A percentile compares a stretch with the other conserved stretches of the same genome.
These are phyloP conservation scores for Phialophora macrospora DNA, from an alignment of 2,329 filamentous ascomycete genomes.

Conservation along the genomic window DNA sequence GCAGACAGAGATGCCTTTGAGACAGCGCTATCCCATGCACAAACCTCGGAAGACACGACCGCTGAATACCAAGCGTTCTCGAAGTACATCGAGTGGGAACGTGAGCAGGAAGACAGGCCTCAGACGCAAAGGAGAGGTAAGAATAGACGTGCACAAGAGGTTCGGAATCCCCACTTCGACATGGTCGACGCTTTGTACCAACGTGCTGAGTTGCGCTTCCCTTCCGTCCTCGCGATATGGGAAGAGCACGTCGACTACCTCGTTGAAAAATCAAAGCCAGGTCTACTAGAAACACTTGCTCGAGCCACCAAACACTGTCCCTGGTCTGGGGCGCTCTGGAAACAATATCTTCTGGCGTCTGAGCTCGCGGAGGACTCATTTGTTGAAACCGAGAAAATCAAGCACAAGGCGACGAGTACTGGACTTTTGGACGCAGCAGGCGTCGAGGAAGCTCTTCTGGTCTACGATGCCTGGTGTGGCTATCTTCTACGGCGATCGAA, in stretches of 20 bases:
- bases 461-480: slow-evolving; percentile 93
- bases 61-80: slow-evolving; percentile 59
- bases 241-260: slow-evolving; percentile 81
- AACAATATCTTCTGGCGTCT: slow-evolving; percentile 80
- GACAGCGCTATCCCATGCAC: slow-evolving; percentile 57
- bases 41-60: slow-evolving; percentile 57
- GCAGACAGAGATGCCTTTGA: slow-evolving; percentile 61
- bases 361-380: slow-evolving; percentile 79
- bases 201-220: slow-evolving; percentile 74
- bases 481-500: slow-evolving; percentile 88
- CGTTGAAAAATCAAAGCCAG: slow-evolving; percentile 54
- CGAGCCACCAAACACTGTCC: slow-evolving; percentile 88
- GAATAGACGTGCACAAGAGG: slow-evolving; percentile 24
- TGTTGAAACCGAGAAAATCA: slow-evolving; percentile 82
- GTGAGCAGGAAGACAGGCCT: slow-evolving; percentile 58
- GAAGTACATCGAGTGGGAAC: slow-evolving; percentile 87
- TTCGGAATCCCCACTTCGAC: slow-evolving; percentile 55
- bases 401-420: slow-evolving; percentile 87
- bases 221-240: slow-evolving; percentile 77
- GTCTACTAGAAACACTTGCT: slow-evolving; percentile 72
- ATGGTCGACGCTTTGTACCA: slow-evolving; percentile 71
- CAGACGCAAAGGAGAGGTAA: slow-evolving; percentile 51
- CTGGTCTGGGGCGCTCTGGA: slow-evolving; percentile 91
- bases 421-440: slow-evolving; percentile 83
- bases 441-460: slow-evolving; percentile 84